Evolutionary conservation across 2,329 filamentous ascomycete species (phyloP), one percentile per base, ranked within the genome.

Genomic region (Xylariales sp.): DNA sequence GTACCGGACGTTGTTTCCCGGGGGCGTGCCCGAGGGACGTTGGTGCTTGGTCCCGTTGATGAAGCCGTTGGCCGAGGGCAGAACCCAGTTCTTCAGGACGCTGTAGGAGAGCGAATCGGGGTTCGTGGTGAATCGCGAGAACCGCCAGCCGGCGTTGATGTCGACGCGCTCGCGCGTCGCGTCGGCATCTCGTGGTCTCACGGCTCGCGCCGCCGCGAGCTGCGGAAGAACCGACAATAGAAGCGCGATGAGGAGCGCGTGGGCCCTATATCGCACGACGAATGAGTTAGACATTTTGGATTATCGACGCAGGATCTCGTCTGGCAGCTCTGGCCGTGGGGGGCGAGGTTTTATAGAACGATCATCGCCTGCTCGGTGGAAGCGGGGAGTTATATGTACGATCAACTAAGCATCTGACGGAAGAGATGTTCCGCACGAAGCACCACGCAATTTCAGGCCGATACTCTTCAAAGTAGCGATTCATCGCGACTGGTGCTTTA

Each of bases 71-170:
- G 67, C 76, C 1, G 75, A 72, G 10, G 78, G 78, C 0, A 79
- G 72, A 39, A 80, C 75, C 76, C 77, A 80, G 16, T 71, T 65
- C 66, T 78, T 79, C n/a, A 79, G 60, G 1, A 43, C 69, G 62
- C 65, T 65, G 68, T 81, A 81, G 0, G 76, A 78, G 1, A 81
- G 71, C 1, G 65, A 70, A 69, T 81, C 80, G 0, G 79, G 78
- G 57, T 76, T 79, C 30, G 72, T 68, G 7, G 71, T 74, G 66
- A 80, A 80, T 60, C 78, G 77, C 7, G 72, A 68, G 64, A 81
- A 81, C 23, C 72, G 71, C 80, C 80, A 81, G 49, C 68, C 75
- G 5, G 68, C 64, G 68, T 80, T 80, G 67, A 81, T 60, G 61
- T 76, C 78, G 48, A 75, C 62, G 32, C 79, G 79, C 65, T 79